Evolutionary conservation across 2,329 filamentous ascomycete genomes (phyloP).

Genomic region (Coleophoma crateriformis): DNA sequence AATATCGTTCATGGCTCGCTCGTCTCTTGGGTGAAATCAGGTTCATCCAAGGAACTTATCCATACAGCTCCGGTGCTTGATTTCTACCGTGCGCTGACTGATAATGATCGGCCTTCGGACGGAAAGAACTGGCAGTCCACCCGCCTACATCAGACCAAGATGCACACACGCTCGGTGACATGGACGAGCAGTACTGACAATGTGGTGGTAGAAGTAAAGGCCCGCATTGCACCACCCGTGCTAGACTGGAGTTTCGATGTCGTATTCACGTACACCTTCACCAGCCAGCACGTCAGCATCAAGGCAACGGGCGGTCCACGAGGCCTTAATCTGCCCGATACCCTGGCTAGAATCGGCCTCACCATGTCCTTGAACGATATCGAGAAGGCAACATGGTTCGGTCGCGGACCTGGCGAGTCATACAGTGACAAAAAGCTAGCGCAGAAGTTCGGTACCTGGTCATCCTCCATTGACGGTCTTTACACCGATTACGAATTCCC

Average conservation of each 20-base stretch:
- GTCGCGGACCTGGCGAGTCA: conserved; percentile 59
- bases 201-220: conserved; percentile 38
- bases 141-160: conserved; percentile 39
- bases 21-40: conserved; percentile 32
- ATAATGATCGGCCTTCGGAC: conserved; percentile 54
- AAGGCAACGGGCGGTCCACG: conserved; percentile 41
- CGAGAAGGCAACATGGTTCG: conserved; percentile 53
- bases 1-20: conserved; percentile 37
- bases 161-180: conserved; percentile 32
- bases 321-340: conserved; percentile 44
- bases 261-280: conserved; percentile 50
- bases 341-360: conserved; percentile 59
- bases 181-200: conserved; percentile 13
- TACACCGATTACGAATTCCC: conserved; percentile 61
- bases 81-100: conserved; percentile 61
- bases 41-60: conserved; percentile 31
- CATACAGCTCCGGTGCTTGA: conserved; percentile 39
- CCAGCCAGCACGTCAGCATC: conserved; percentile 40
- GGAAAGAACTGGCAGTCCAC: conserved; percentile 51
- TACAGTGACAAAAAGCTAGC: conserved; percentile 63
- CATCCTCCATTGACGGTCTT: conserved; percentile 40
- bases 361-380: conserved; percentile 37
- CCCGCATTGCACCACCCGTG: conserved; percentile 55
- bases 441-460: conserved; percentile 51
- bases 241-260: conserved; percentile 54